These are phyloP conservation scores for Geotrichum fermentans DNA, from an alignment of 1,139 yeast species.

Conservation along the genomic window DNA sequence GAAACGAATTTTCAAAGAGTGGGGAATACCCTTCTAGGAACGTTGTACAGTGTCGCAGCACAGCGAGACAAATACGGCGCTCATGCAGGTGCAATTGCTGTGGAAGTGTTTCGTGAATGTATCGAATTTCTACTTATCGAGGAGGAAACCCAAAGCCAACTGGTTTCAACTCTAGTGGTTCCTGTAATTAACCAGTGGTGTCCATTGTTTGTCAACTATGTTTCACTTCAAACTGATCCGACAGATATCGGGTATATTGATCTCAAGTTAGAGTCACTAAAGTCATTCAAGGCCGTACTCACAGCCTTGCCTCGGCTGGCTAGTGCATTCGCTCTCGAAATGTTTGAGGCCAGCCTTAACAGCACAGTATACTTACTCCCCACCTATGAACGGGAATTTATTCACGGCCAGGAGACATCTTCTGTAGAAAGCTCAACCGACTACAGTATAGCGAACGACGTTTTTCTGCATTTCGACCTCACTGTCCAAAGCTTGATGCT, in stretches of 20 bases:
- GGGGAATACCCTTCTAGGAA: constrained; percentile 38
- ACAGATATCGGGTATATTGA: constrained; percentile 5
- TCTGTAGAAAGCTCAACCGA: constrained; percentile 6
- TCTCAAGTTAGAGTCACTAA: constrained; percentile 13
- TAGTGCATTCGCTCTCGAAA: background rate
- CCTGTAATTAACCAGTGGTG: constrained; percentile 32
- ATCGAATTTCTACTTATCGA: constrained; percentile 35
- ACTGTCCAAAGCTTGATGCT: constrained; percentile 1
- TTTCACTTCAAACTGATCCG: constrained; percentile 16
- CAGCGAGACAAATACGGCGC: constrained; percentile 11
- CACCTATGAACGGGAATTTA: background rate
- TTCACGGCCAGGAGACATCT: constrained; percentile 4
- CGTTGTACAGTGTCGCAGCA: constrained; percentile 24
- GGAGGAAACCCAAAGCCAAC: constrained; percentile 19
- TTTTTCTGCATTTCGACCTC: background rate
- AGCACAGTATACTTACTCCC: constrained; percentile 1
- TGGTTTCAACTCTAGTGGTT: constrained; percentile 22
- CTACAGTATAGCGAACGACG: background rate
- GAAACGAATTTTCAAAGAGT: constrained; percentile 81
- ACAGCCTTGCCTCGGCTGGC: constrained; percentile 8
- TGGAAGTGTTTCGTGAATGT: constrained; percentile 34
- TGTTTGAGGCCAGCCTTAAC: constrained; percentile 10
- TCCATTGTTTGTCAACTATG: constrained; percentile 22
- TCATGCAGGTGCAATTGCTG: constrained; percentile 26
- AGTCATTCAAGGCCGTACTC: constrained; percentile 9